phyloP scores from a whole-genome alignment of 768 basidiomycete species.

The Melanogaster broomeanus region DNA sequence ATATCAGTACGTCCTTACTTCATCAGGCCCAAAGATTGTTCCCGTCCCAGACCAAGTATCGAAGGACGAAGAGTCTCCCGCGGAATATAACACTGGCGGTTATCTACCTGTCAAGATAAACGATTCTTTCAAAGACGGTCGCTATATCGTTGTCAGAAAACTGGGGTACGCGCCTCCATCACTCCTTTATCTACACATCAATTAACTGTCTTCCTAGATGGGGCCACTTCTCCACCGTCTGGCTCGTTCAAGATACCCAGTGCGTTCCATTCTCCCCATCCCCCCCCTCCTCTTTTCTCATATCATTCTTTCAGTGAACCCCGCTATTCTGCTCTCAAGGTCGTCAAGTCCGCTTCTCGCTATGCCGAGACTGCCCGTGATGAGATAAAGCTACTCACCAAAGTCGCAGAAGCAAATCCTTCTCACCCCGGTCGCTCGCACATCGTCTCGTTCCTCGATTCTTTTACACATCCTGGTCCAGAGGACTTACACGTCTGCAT shows the following conservation, averaged over 20 bases:
- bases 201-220: slow-evolving; percentile 51
- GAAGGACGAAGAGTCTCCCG: slow-evolving; percentile 83
- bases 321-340: slow-evolving; percentile 87
- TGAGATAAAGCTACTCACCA: slow-evolving; percentile 89
- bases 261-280: slow-evolving; percentile 40
- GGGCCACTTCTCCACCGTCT: slow-evolving; percentile 96
- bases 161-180: slow-evolving; percentile 59
- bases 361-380: slow-evolving; percentile 97
- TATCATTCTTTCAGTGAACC: slow-evolving; percentile 47
- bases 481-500: slow-evolving; percentile 85
- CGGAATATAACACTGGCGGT: slow-evolving; percentile 79
- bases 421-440: slow-evolving; percentile 76
- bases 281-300: slow-evolving; percentile 12
- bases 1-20: slow-evolving; percentile 74
- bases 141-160: slow-evolving; percentile 88
- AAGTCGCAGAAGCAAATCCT: slow-evolving; percentile 71
- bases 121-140: slow-evolving; percentile 80
- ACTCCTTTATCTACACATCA: background rate
- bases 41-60: slow-evolving; percentile 64
- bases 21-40: slow-evolving; percentile 67
- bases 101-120: slow-evolving; percentile 80
- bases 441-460: slow-evolving; percentile 89
- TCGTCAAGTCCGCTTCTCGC: slow-evolving; percentile 91
- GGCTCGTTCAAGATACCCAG: slow-evolving; percentile 82
- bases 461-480: slow-evolving; percentile 75